Conservation (phyloP, 805 yeast species). For the Spathaspora girioi region DNA sequence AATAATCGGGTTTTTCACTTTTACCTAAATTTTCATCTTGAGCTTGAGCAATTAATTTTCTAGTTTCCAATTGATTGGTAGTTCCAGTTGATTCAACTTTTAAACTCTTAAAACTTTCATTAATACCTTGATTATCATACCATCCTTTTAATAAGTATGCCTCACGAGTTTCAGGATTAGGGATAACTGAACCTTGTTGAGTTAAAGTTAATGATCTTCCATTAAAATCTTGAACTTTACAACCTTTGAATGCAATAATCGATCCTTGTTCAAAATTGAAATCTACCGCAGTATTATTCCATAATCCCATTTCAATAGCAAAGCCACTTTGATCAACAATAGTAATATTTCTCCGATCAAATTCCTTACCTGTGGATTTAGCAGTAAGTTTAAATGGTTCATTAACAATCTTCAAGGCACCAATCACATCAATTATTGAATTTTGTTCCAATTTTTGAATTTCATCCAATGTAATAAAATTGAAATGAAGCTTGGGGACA, state of each 20-base stretch:
- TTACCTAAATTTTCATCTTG: constrained; percentile 66
- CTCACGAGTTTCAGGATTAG: constrained; percentile 87
- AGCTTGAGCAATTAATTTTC: constrained; percentile 66
- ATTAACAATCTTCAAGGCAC: constrained; percentile 74
- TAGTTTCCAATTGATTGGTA: constrained; percentile 43
- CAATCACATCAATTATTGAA: constrained; percentile 79
- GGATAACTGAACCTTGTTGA: constrained; percentile 67
- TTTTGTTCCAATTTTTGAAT: constrained; percentile 68
- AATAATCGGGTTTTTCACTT: constrained; percentile 77
- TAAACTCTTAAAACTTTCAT: constrained; percentile 58
- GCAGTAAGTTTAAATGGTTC: constrained; percentile 79
- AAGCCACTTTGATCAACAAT: constrained; percentile 82
- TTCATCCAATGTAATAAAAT: constrained; percentile 65
- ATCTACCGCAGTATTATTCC: constrained; percentile 85
- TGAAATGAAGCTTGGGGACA: constrained; percentile 78
- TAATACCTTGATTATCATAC: constrained; percentile 80
- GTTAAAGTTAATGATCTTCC: constrained; percentile 83
- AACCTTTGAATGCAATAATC: constrained; percentile 90
- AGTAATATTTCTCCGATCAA: constrained; percentile 84
- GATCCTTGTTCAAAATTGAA: constrained; percentile 72
- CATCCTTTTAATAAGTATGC: constrained; percentile 90
- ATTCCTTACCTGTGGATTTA: constrained; percentile 83
- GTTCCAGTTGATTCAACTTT: constrained; percentile 50
- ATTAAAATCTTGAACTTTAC: constrained; percentile 80
- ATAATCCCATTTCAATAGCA: constrained; percentile 75